Evolutionary conservation across 164 flowering plant genomes (phyloP).

Genomic region (Vitis riparia): DNA sequence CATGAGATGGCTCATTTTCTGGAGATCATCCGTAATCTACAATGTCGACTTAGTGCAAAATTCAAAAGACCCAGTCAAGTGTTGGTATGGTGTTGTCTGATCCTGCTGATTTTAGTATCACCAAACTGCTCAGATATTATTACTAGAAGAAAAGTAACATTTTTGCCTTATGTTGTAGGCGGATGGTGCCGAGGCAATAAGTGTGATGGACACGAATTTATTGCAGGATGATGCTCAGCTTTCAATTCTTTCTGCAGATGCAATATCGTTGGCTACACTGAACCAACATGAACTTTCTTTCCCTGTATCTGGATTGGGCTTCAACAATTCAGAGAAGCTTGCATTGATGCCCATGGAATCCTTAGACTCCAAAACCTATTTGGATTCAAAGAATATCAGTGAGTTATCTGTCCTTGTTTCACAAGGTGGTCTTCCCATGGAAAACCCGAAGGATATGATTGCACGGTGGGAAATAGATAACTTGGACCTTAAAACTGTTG

Average conservation of each 20-base stretch:
- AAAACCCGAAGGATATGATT: conserved; percentile 92
- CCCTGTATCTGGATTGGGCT: conserved; percentile 24
- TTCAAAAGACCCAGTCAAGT: conserved; percentile 51
- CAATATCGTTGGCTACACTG: conserved; percentile 20
- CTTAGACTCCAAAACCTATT: conserved; percentile 14
- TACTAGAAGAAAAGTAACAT: background rate
- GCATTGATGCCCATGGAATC: conserved; percentile 50
- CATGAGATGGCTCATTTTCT: conserved; percentile 73
- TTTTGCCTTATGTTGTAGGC: conserved; percentile 37
- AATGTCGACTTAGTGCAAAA: conserved; percentile 49
- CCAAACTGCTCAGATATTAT: background rate
- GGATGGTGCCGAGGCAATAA: conserved; percentile 32
- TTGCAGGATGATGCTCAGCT: conserved; percentile 43
- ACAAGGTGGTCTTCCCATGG: conserved; percentile 43
- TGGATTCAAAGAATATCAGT: conserved; percentile 27
- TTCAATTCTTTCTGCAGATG: conserved; percentile 30
- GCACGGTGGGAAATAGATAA: conserved; percentile 84
- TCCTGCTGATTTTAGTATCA: background rate
- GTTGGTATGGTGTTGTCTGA: conserved; percentile 42
- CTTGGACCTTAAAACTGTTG: conserved; percentile 76
- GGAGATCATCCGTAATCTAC: conserved; percentile 75
- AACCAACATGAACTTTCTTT: conserved; percentile 29
- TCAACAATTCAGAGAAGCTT: conserved; percentile 36
- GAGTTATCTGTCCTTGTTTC: conserved; percentile 38
- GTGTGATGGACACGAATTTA: conserved; percentile 17